These are phyloP conservation scores for Boletus patriciae DNA, from an alignment of 768 basidiomycete species.

Conservation along the genomic window DNA sequence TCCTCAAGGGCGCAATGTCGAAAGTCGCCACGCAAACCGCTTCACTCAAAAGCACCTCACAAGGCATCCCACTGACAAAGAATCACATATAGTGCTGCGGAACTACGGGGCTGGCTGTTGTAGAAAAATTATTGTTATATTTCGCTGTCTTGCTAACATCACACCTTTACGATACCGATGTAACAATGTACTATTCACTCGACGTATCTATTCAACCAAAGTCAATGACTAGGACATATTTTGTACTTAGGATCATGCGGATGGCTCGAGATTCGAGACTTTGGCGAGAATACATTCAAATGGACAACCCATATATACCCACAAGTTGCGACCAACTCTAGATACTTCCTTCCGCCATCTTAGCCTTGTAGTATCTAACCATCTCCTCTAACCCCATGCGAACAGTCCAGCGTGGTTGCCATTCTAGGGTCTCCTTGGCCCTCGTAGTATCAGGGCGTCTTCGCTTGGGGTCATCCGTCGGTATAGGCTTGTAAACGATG, in stretches of 20 bases:
- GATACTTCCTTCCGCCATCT: conserved; percentile 81
- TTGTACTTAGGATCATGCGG: conserved; percentile 18
- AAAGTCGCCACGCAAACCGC: conserved; percentile 43
- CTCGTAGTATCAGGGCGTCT: conserved; percentile 90
- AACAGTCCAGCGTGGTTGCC: conserved; percentile 94
- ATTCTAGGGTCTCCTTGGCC: conserved; percentile 78
- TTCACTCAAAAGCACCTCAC: conserved; percentile 12
- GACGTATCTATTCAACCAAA: conserved; percentile 11
- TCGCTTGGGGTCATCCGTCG: conserved; percentile 92
- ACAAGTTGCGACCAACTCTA: conserved; percentile 31
- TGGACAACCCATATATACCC: background rate
- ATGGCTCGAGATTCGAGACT: conserved; percentile 1
- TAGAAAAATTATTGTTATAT: conserved; percentile 20
- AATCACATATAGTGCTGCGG: background rate
- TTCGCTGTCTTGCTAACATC: conserved; percentile 8
- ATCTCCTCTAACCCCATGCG: conserved; percentile 94
- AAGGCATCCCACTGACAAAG: conserved; percentile 16
- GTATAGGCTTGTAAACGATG: conserved; percentile 78
- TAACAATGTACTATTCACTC: conserved; percentile 3
- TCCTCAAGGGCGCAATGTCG: conserved; percentile 55
- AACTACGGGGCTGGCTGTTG: background rate
- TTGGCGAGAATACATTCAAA: background rate
- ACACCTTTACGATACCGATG: conserved; percentile 16
- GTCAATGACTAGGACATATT: background rate
- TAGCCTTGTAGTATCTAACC: conserved; percentile 89